Base-by-base conservation (phyloP, 176 grass and related monocot species). In the Aegilops longissima region DNA sequence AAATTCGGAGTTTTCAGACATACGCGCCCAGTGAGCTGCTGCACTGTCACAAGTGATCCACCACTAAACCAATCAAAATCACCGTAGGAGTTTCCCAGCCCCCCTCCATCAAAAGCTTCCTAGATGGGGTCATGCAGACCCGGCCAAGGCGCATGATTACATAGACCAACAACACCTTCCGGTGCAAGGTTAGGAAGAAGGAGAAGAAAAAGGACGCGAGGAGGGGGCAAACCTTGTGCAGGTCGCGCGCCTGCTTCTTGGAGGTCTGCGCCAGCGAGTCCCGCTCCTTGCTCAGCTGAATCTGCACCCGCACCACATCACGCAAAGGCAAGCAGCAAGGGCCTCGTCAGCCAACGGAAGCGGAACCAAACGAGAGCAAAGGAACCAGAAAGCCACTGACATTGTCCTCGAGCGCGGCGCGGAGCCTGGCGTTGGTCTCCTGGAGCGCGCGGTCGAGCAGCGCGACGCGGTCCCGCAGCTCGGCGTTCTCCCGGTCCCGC, bases 371-470 rank as follows among this genome's bases (percentile, higher is more conserved):
- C 18, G 39, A 14, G 8, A 2, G 47, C 13, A 13, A 3, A 51
- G 13, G 11, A 12, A 5, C 0, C 2, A 14, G 4, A 5, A 5
- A 13, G 3, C 12, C 45, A 16, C 47, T 16, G 0, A 98, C 96
- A 76, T 99, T 99, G 71, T 99, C 97, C 87, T 99, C 97, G 27
- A 94, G 90, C 81, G 87, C 80, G 84, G 61, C 83, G 79, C 87
- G 89, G 23, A 96, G 92, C 79, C 85, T 86, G 73, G 85, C 72
- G 87, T 96, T 93, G 66, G 88, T 87, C 83, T 96, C 88, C 84
- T 89, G 90, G 29, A 94, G 87, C 73, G 88, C 82, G 70, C 88
- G 66, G 90, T 99, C 92, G 35, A 91, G 76, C 89, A 93, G 86
- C 75, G 84, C 67, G 20, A 96, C 82, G 18, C 90, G 91, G 56